Base-by-base conservation (phyloP, 768 basidiomycete genomes). In the Sarcodon sp. region DNA sequence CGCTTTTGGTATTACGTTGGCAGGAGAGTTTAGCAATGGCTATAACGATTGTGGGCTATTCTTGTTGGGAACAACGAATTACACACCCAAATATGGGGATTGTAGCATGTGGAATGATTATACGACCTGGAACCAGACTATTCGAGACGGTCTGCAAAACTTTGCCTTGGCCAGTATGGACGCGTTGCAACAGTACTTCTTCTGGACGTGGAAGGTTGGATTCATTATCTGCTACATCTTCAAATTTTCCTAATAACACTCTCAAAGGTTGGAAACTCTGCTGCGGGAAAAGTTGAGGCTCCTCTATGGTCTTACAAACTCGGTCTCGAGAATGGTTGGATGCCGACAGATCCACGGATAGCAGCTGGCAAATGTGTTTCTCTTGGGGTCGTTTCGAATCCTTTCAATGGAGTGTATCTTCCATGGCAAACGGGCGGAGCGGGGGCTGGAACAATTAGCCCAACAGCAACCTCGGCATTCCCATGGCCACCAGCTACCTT, bases 21-120 rank as follows among this genome's bases (percentile, higher is more conserved):
- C 78, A 0, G 90, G 87, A 38, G 90, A 93, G 63, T 90, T 83
- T 63, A 77, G 82, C 46, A 70, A 70, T 2, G 81, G 77, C 8
- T 71, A 69, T 55, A 87, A 83, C 56, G 69, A 76, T 46, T 87
- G 86, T 56, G 83, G 79, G 10, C 64, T 73, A 45, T 76, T 60
- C 60, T 65, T 67, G 52, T 69, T 66, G 36, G 65, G 61, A 44
- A 59, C 66, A 37, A 53, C 15, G 39, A 35, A 6, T 45, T 51
- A 3, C 50, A 57, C 13, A 7, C 57, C 62, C 1, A 50, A 50
- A 21, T 48, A 27, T 43, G 2, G 35, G 11, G 71, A 58, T 46
- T 80, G 66, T 62, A 64, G 57, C 9, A 58, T 51, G 7, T 77
- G 66, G 63, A 64, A 66, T 53, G 70, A 82, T 54, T 74, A 71